Conservation (phyloP, 768 basidiomycete species). For the Suillus hirtellus region DNA sequence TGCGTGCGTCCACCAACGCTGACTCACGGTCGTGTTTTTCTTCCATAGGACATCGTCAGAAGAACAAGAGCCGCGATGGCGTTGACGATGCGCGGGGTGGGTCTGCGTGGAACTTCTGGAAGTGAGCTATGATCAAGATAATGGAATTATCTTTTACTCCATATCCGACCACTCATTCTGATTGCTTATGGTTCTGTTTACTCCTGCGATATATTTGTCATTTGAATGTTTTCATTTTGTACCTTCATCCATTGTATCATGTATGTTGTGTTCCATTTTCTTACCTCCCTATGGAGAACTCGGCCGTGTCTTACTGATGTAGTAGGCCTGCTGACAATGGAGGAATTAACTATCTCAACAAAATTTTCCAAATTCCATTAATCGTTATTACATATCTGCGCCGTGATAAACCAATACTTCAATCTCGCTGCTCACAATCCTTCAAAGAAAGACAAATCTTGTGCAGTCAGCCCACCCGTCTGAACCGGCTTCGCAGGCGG, state of each 20-base stretch:
- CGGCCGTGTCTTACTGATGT: background rate
- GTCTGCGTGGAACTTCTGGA: conserved; percentile 19
- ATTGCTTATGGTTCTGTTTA: background rate
- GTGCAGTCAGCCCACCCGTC: conserved; percentile 70
- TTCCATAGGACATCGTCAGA: background rate
- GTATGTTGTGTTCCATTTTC: background rate
- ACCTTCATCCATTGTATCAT: background rate
- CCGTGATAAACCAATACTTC: background rate
- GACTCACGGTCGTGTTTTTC: background rate
- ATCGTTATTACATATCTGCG: background rate
- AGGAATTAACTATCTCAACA: background rate
- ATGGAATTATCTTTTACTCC: conserved; percentile 11
- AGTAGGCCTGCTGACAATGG: background rate
- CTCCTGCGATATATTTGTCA: background rate
- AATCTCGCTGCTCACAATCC: conserved; percentile 46
- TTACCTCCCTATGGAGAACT: background rate
- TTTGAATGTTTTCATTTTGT: background rate
- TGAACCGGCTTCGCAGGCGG: conserved; percentile 22
- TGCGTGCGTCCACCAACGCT: background rate
- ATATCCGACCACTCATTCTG: background rate
- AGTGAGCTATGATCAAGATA: background rate
- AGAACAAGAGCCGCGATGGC: conserved; percentile 10
- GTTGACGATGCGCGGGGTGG: conserved; percentile 7
- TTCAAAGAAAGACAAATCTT: conserved; percentile 88
- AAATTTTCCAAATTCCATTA: background rate